Conservation (phyloP, 768 basidiomycete species). For the Mrakia hoshinonis region DNA sequence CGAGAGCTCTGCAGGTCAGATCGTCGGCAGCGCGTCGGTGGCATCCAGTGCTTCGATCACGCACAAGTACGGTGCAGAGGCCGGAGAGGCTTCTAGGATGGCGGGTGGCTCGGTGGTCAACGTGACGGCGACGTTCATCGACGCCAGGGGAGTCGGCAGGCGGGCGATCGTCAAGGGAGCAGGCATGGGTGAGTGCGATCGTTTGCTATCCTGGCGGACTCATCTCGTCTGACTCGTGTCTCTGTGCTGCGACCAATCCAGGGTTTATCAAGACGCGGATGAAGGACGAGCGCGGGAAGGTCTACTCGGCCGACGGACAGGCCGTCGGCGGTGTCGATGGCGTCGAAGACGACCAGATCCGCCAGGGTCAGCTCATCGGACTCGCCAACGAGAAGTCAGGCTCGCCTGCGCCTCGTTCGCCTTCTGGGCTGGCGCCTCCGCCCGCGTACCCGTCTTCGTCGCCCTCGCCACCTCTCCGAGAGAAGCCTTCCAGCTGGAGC, state of each 20-base stretch:
- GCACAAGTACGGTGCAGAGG: constrained; percentile 28
- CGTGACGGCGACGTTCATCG: constrained; percentile 19
- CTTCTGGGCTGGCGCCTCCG: not conserved
- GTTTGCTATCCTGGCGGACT: not conserved
- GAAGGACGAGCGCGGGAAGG: constrained; percentile 20
- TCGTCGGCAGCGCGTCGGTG: not conserved
- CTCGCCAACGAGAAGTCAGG: not conserved
- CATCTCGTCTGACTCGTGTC: not conserved
- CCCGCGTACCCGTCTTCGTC: not conserved
- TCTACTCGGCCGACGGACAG: constrained; percentile 8
- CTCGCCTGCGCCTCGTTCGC: not conserved
- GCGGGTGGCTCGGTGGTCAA: constrained; percentile 22
- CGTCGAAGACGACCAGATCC: not conserved
- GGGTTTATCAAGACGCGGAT: constrained; percentile 18
- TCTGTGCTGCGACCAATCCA: not conserved
- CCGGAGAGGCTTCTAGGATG: constrained; percentile 15
- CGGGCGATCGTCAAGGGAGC: constrained; percentile 22
- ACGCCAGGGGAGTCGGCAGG: constrained; percentile 24
- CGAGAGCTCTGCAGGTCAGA: constrained; percentile 1
- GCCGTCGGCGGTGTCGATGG: constrained; percentile 8
- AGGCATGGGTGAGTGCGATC: constrained; percentile 8
- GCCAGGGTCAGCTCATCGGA: not conserved
- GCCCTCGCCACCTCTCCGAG: not conserved
- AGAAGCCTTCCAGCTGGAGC: not conserved
- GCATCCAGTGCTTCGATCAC: constrained; percentile 4